Evolutionary conservation across 1,284 basidiomycete species (phyloP).

Genomic region (Naganishia liquefaciens): DNA sequence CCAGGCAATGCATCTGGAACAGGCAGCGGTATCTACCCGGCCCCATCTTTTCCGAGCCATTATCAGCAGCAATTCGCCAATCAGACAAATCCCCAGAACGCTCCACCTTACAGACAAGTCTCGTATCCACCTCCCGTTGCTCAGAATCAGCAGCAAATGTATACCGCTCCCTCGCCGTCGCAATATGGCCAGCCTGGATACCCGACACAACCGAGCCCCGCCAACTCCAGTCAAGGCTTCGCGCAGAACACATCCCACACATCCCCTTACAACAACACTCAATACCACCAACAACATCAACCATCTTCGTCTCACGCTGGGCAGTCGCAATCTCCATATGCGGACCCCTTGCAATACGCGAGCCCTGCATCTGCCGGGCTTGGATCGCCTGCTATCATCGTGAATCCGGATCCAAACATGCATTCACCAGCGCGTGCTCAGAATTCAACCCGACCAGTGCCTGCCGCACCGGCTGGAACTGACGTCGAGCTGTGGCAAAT

Average conservation of each 20-base stretch:
- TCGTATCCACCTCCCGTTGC: slow-evolving; percentile 18
- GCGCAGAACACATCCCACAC: neutral
- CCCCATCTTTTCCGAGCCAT: slow-evolving; percentile 14
- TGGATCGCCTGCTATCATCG: neutral
- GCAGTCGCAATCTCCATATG: slow-evolving; percentile 16
- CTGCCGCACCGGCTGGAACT: slow-evolving; percentile 29
- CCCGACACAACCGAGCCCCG: neutral
- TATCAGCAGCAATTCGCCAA: slow-evolving; percentile 24
- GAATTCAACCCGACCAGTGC: neutral
- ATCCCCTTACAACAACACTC: slow-evolving; percentile 1
- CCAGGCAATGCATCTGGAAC: neutral
- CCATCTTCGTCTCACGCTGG: neutral
- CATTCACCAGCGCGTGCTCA: neutral
- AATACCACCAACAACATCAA: slow-evolving; percentile 11
- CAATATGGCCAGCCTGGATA: slow-evolving; percentile 14
- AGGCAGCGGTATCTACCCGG: neutral
- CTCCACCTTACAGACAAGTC: slow-evolving; percentile 1
- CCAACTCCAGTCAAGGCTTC: neutral
- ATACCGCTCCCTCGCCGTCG: slow-evolving; percentile 15
- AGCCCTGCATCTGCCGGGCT: slow-evolving; percentile 11
- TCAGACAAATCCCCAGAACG: neutral
- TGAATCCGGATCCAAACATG: neutral
- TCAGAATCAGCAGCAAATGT: slow-evolving; percentile 20
- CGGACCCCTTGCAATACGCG: neutral
- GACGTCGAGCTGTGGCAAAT: slow-evolving; percentile 43